phyloP scores from a whole-genome alignment of 768 basidiomycete genomes.

The Agaricus sinodeliciosus region DNA sequence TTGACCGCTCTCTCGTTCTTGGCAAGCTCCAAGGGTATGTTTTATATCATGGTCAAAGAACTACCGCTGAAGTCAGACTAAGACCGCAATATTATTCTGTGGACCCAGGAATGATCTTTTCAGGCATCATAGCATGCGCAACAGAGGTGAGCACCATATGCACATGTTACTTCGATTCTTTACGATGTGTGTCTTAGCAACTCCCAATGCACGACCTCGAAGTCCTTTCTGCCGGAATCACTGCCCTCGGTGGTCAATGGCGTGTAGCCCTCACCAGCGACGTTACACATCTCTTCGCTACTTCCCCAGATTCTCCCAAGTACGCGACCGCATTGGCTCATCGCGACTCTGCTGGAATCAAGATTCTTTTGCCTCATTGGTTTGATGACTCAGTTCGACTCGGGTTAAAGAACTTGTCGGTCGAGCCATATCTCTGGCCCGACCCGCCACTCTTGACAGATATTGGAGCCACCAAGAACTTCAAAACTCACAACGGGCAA shows the following conservation, averaged over 20 bases:
- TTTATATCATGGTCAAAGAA: background rate
- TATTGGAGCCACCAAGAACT: constrained; percentile 13
- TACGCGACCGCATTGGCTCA: constrained; percentile 51
- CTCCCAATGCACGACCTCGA: constrained; percentile 62
- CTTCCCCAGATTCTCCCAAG: constrained; percentile 44
- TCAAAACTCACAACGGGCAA: too few relatives aligned
- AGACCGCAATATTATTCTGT: constrained; percentile 65
- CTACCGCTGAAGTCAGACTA: background rate
- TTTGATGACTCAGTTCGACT: constrained; percentile 74
- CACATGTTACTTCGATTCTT: background rate
- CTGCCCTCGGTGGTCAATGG: constrained; percentile 78
- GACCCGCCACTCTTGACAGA: constrained; percentile 47
- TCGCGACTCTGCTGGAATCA: constrained; percentile 50
- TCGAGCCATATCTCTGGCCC: constrained; percentile 65
- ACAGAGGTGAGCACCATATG: constrained; percentile 42
- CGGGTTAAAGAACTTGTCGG: constrained; percentile 42
- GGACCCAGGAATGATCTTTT: constrained; percentile 75
- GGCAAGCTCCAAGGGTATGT: constrained; percentile 53
- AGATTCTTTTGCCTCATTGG: constrained; percentile 85
- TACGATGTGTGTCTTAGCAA: constrained; percentile 22
- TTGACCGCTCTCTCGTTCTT: constrained; percentile 56
- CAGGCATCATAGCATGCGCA: constrained; percentile 70
- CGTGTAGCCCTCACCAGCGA: constrained; percentile 71
- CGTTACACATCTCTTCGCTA: constrained; percentile 80
- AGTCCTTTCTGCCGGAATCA: constrained; percentile 65